phyloP scores from a whole-genome alignment of 768 basidiomycete genomes.

The Lactifluus hygrophoroides region DNA sequence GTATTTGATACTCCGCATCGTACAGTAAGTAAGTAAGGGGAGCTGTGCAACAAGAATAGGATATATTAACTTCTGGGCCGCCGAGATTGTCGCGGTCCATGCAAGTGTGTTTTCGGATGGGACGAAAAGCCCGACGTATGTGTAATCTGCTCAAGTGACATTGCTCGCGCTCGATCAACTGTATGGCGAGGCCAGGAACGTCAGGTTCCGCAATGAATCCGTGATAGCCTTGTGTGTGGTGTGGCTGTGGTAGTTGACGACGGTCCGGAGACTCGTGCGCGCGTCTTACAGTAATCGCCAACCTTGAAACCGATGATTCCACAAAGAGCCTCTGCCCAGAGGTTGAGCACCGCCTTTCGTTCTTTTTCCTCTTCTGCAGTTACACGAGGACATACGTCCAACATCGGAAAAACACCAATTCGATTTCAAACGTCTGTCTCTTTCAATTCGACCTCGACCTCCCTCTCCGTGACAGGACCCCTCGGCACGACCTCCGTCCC shows the following conservation, averaged over 20 bases:
- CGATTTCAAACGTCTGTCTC: conserved; percentile 44
- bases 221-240: too few species aligned
- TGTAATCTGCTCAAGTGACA: too few species aligned
- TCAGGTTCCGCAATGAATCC: too few species aligned
- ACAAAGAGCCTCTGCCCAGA: conserved; percentile 1
- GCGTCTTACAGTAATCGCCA: not conserved
- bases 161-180: too few species aligned
- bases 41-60: not conserved
- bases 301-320: conserved; percentile 1
- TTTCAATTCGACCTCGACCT: conserved; percentile 30
- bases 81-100: too few species aligned
- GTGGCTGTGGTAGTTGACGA: too few species aligned
- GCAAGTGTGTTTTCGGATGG: too few species aligned
- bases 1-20: not conserved
- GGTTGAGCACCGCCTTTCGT: conserved; percentile 8
- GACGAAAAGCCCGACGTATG: too few species aligned
- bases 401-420: conserved; percentile 43
- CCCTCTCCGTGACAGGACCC: conserved; percentile 49
- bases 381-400: conserved; percentile 27
- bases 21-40: not conserved
- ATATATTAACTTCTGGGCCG: not conserved
- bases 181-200: too few species aligned
- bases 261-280: too few species aligned
- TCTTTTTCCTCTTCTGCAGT: conserved; percentile 11
- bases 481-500: conserved; percentile 43